Evolutionary conservation across 345 rosid species (phyloP).

Genomic region (Mallotus nudiflorus): DNA sequence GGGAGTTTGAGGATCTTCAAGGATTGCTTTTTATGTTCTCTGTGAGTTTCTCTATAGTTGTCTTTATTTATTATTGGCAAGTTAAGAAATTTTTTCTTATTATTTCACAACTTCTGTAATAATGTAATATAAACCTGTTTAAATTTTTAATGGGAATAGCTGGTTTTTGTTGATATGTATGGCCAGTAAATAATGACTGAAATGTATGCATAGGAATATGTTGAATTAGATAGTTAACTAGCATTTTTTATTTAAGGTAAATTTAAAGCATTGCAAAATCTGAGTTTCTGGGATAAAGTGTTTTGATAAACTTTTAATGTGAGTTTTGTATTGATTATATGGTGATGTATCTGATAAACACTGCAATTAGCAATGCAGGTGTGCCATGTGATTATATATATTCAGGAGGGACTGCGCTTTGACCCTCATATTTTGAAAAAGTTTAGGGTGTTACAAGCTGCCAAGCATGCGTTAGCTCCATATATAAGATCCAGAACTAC

Average conservation of each 20-base stretch:
- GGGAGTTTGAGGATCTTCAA: slow-evolving; percentile 79
- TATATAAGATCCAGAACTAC: slow-evolving; percentile 49
- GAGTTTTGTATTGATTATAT: neutral
- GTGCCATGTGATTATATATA: slow-evolving; percentile 68
- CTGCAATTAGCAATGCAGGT: slow-evolving; percentile 65
- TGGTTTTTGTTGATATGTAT: neutral
- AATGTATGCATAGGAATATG: neutral
- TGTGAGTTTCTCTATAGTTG: slow-evolving; percentile 44
- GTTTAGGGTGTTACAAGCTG: slow-evolving; percentile 74
- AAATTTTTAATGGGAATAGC: neutral
- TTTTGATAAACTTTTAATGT: neutral
- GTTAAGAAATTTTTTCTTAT: neutral
- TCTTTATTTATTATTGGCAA: neutral
- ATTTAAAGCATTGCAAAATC: neutral
- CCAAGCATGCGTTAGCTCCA: slow-evolving; percentile 64
- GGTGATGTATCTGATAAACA: slow-evolving; percentile 18
- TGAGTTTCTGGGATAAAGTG: neutral
- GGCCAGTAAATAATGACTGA: neutral
- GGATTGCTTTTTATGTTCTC: slow-evolving; percentile 89
- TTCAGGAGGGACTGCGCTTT: slow-evolving; percentile 66
- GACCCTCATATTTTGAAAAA: slow-evolving; percentile 63
- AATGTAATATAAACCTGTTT: neutral
- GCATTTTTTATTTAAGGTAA: neutral
- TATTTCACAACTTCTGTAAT: no score
- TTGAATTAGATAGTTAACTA: neutral